Evolutionary conservation across 2,329 filamentous ascomycete species (phyloP), one percentile per base, ranked within the genome.

Genomic region (Penicillium expansum): DNA sequence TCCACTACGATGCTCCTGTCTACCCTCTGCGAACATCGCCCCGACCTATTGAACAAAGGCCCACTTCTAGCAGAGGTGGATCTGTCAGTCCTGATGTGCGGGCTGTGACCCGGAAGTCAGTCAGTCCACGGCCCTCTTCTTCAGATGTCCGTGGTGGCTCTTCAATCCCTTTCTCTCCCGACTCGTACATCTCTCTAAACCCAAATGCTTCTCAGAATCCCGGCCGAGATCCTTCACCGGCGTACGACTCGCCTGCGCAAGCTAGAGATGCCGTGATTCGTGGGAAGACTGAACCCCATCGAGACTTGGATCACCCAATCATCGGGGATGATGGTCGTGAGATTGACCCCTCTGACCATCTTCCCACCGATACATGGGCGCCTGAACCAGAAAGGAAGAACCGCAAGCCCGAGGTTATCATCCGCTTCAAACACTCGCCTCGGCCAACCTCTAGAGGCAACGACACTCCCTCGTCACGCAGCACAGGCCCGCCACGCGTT

Each of bases 331-430:
- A 86, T 67, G 85, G 85, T 16, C 79, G 84, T 33, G 81, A 85
- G 55, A 86, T 88, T 62, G 85, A 88, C 69, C 85, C 85, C 5
- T 86, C 84, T 0, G 85, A 88, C 67, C 84, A 87, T 67, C 76
- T 88, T 2, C 85, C 85, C 0, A 78, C 85, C 3, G 82, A 86
- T 59, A 84, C 83, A 2, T 88, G 85, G 85, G 85, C 85, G 0
- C 85, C 85, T 0, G 85, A 88, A 65, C 85, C 85, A 2, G 83
- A 86, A 61, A 79, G 79, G 38, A 87, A 86, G 63, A 74, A 69
- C 47, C 74, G 72, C 49, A 74, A 82, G 70, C 74, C 78, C 22
- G 78, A 79, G 45, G 75, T 80, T 27, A 76, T 79, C 16, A 73
- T 80, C 45, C 76, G 77, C 11, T 80, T 80, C 61, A 77, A 77